A percentile compares a stretch with the other conserved stretches of the same genome.
Conservation (phyloP, 1,284 basidiomycete genomes). For the Ustilago curta region DNA sequence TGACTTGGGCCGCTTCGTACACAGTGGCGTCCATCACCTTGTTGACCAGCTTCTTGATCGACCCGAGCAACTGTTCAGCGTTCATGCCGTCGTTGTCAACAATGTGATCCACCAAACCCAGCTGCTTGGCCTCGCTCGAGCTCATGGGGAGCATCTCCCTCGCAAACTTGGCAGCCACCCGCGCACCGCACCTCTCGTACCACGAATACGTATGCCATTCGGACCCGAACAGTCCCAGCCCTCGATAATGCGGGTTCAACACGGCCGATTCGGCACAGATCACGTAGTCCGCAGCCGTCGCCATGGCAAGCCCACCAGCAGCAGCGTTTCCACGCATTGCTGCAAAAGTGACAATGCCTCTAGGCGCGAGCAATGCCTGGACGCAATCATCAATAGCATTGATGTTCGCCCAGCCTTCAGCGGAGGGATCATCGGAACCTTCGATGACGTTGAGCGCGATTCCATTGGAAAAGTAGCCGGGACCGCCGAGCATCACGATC, state of each 20-base stretch:
- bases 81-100: conserved; percentile 27
- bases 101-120: conserved; percentile 53
- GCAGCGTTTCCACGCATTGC: conserved; percentile 72
- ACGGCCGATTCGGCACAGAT: conserved; percentile 70
- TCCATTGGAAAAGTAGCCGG: conserved; percentile 72
- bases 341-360: conserved; percentile 71
- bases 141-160: conserved; percentile 71
- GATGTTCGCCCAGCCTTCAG: conserved; percentile 72
- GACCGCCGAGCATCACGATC: conserved; percentile 70
- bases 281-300: conserved; percentile 71
- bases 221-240: conserved; percentile 71
- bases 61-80: conserved; percentile 13
- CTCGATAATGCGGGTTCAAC: conserved; percentile 72
- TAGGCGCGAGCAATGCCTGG: conserved; percentile 67
- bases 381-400: conserved; percentile 69
- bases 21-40: conserved; percentile 42
- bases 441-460: conserved; percentile 72
- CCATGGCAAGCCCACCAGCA: conserved; percentile 72
- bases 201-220: conserved; percentile 72
- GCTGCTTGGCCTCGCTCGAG: conserved; percentile 43
- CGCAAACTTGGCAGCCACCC: conserved; percentile 66
- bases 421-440: conserved; percentile 68
- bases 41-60: conserved; percentile 42
- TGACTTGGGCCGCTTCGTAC: not conserved
- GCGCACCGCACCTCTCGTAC: conserved; percentile 69